phyloP scores from a whole-genome alignment of 257 asterid genomes.

The Plectranthus barbatus region DNA sequence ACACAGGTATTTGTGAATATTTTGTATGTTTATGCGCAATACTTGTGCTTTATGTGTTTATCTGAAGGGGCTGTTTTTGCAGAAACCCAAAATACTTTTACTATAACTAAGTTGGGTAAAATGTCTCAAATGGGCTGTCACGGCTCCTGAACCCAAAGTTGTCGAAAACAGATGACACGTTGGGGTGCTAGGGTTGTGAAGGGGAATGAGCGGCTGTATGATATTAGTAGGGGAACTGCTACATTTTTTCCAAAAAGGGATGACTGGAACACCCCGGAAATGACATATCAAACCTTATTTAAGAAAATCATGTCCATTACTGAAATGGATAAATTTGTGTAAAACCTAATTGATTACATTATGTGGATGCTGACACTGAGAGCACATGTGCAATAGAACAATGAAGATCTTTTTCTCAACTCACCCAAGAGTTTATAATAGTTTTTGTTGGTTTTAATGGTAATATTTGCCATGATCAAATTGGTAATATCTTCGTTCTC shows the following conservation, averaged over 20 bases:
- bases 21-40: not conserved
- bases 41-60: not conserved
- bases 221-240: not conserved
- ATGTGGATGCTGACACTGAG: not conserved
- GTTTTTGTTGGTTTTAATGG: slow-evolving; percentile 6
- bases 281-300: not conserved
- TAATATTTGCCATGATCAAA: not conserved
- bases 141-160: not conserved
- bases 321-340: not conserved
- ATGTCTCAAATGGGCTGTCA: not conserved
- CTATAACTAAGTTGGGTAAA: not conserved
- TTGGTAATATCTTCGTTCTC: not conserved
- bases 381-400: not conserved
- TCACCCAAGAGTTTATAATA: not conserved
- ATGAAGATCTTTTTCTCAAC: not conserved
- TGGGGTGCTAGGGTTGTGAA: not conserved
- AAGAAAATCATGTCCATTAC: not conserved
- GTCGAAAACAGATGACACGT: not conserved
- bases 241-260: not conserved
- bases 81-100: no score
- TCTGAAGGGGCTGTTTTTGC: no score
- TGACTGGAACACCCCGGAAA: not conserved
- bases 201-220: not conserved
- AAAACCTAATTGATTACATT: not conserved
- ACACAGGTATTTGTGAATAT: not conserved